phyloP scores from a whole-genome alignment of 805 yeast genomes.

The Cephaloascus albidus region DNA sequence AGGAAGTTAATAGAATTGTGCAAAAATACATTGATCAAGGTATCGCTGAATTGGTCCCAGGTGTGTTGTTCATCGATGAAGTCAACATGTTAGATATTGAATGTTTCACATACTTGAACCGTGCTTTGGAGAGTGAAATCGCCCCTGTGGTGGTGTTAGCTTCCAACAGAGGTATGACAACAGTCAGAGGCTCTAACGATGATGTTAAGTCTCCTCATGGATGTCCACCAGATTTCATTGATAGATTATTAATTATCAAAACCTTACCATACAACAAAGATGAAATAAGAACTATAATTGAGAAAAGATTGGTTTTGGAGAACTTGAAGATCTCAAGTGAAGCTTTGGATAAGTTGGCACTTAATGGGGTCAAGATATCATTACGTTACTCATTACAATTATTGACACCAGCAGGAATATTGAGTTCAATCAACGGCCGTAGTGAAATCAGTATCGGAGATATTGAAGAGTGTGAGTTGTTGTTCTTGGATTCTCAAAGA shows the following conservation, averaged over 20 bases:
- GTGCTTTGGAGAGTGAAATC: constrained; percentile 85
- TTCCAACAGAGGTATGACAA: constrained; percentile 88
- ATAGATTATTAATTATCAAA: constrained; percentile 83
- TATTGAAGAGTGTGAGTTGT: constrained; percentile 70
- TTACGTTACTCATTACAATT: constrained; percentile 89
- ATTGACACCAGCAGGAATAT: constrained; percentile 81
- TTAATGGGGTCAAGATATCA: constrained; percentile 67
- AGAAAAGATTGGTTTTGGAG: constrained; percentile 76
- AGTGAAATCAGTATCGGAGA: constrained; percentile 59
- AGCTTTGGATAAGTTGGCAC: constrained; percentile 71
- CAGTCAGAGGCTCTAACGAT: constrained; percentile 74
- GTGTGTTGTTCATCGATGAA: constrained; percentile 95
- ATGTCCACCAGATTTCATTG: constrained; percentile 89
- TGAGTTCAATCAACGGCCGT: constrained; percentile 68
- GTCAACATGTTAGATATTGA: constrained; percentile 98
- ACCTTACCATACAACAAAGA: constrained; percentile 82
- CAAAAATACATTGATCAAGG: constrained; percentile 97
- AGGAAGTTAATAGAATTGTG: constrained; percentile 92
- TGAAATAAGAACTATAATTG: constrained; percentile 75
- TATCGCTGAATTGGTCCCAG: constrained; percentile 95
- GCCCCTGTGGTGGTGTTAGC: constrained; percentile 96
- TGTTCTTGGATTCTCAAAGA: constrained; percentile 82
- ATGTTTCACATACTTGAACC: constrained; percentile 88
- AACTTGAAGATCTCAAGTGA: constrained; percentile 51
- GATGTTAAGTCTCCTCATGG: constrained; percentile 89